Conservation (phyloP, 2,329 filamentous ascomycete genomes). For the Aspergillus fumigatus region DNA sequence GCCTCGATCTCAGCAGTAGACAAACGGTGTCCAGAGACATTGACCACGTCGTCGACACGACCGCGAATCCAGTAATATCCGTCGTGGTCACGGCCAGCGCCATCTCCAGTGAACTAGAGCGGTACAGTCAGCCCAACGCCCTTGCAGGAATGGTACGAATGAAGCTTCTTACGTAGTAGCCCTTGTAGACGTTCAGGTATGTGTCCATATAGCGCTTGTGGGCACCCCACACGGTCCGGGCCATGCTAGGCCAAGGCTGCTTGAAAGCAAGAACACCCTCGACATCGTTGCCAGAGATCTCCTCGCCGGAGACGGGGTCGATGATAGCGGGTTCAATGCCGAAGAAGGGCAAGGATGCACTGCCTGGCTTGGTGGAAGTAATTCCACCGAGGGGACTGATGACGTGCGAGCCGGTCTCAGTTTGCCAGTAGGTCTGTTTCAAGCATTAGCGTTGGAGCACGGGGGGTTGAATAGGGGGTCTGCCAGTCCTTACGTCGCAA, state of each 20-base stretch:
- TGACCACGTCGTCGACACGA: conserved; percentile 96
- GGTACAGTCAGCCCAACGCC: conserved; percentile 7
- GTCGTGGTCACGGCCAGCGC: conserved; percentile 91
- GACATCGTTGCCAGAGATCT: conserved; percentile 92
- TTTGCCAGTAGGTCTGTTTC: conserved; percentile 95
- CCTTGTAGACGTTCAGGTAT: conserved; percentile 95
- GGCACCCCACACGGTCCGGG: conserved; percentile 92
- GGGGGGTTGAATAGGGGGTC: not conserved
- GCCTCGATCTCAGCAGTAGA: conserved; percentile 98
- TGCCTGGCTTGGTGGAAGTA: conserved; percentile 94
- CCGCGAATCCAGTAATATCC: conserved; percentile 99
- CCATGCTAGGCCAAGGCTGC: conserved; percentile 98
- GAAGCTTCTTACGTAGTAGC: conserved; percentile 77
- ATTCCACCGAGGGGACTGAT: conserved; percentile 90
- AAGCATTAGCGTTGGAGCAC: conserved; percentile 3
- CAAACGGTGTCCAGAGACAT: conserved; percentile 91
- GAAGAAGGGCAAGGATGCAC: conserved; percentile 94
- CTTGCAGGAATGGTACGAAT: too few relatives aligned
- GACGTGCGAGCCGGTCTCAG: conserved; percentile 93
- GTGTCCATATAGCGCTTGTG: conserved; percentile 99
- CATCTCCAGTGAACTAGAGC: conserved; percentile 59
- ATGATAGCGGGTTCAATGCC: conserved; percentile 97
- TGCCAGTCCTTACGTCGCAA: conserved; percentile 71
- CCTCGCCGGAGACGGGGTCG: conserved; percentile 89
- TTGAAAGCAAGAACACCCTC: conserved; percentile 97